These are phyloP conservation scores for Cutaneotrichosporon sp. DNA, from an alignment of 1,284 basidiomycete species.

Conservation along the genomic window DNA sequence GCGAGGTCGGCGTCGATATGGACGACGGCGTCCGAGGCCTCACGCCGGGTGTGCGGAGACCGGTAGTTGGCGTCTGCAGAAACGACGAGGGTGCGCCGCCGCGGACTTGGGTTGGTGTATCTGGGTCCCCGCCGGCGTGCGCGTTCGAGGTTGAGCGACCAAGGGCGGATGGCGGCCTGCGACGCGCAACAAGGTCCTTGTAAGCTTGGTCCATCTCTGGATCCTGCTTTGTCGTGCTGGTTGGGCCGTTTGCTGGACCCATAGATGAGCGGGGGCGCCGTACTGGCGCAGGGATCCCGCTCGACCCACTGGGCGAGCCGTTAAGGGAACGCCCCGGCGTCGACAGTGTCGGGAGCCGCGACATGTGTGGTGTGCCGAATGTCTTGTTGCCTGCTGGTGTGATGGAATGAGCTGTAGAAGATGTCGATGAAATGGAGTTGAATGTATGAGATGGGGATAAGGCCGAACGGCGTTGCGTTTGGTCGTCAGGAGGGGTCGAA, in stretches of 20 bases:
- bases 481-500: no score
- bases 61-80: conserved; percentile 5
- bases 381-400: background rate
- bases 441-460: no score
- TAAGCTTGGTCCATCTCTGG: conserved; percentile 37
- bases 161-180: conserved; percentile 23
- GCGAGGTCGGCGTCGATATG: conserved; percentile 26
- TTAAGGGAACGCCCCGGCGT: conserved; percentile 30
- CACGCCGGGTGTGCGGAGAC: conserved; percentile 32
- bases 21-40: conserved; percentile 26
- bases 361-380: conserved; percentile 20
- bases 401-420: no score
- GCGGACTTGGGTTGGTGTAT: conserved; percentile 27
- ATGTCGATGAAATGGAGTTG: no score
- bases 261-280: conserved; percentile 42
- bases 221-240: conserved; percentile 13
- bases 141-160: background rate
- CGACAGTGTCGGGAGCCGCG: conserved; percentile 38
- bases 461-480: no score
- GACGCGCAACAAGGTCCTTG: conserved; percentile 29
- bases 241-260: conserved; percentile 20
- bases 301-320: conserved; percentile 18
- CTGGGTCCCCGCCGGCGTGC: conserved; percentile 26
- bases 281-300: conserved; percentile 37
- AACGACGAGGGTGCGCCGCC: conserved; percentile 4